Percentiles rank a stretch among this genome's conserved stretches.
phyloP scores from a whole-genome alignment of 2,329 filamentous ascomycete genomes.

The Aspergillus cejpii region DNA sequence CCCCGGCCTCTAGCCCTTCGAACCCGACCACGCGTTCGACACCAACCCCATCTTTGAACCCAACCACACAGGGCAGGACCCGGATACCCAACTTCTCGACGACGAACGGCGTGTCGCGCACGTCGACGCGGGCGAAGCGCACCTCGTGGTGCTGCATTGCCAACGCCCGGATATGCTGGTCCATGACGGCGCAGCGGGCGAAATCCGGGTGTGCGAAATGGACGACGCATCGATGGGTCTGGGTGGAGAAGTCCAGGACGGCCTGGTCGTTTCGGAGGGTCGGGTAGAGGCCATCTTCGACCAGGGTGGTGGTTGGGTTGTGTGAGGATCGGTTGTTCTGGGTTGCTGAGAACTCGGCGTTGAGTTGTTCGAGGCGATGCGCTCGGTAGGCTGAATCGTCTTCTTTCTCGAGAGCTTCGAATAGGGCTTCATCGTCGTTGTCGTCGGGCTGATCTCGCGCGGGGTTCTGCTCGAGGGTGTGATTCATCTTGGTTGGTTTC shows the following conservation, averaged over 20 bases:
- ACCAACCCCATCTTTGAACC: constrained; percentile 43
- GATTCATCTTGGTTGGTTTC: constrained; percentile 10
- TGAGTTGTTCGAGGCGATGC: constrained; percentile 54
- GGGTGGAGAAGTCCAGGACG: constrained; percentile 55
- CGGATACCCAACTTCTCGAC: constrained; percentile 43
- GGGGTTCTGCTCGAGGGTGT: constrained; percentile 27
- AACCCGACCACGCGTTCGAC: constrained; percentile 44
- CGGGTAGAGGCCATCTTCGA: constrained; percentile 29
- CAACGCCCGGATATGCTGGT: constrained; percentile 49
- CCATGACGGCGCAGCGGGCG: constrained; percentile 56
- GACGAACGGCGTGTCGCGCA: constrained; percentile 43
- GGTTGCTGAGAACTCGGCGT: constrained; percentile 48
- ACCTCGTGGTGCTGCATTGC: constrained; percentile 37
- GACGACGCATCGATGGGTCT: constrained; percentile 51
- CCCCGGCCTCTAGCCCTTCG: constrained; percentile 40
- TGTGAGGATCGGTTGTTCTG: constrained; percentile 32
- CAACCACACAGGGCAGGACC: constrained; percentile 45
- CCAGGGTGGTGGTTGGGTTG: constrained; percentile 13
- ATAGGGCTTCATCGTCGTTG: constrained; percentile 55
- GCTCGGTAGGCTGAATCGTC: constrained; percentile 52
- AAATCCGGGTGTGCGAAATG: constrained; percentile 62
- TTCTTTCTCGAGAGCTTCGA: constrained; percentile 50
- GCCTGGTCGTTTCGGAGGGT: constrained; percentile 48
- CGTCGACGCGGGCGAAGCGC: constrained; percentile 42
- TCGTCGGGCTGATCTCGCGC: constrained; percentile 34